These are phyloP conservation scores for Phytophthora idaei DNA, from an alignment of 352 stramenopile genomes.

Conservation along the genomic window DNA sequence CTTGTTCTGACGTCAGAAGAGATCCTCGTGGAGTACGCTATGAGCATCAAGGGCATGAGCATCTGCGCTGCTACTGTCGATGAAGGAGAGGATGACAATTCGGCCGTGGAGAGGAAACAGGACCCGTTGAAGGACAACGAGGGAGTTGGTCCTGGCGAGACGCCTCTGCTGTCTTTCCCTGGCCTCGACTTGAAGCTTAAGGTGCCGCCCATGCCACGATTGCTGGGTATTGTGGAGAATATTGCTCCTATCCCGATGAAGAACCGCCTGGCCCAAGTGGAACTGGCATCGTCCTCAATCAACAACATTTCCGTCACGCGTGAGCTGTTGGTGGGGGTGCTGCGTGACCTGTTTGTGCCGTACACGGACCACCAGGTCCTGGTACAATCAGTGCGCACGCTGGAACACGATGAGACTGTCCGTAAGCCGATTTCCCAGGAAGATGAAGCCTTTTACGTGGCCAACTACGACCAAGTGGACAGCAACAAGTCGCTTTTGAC, in stretches of 20 bases:
- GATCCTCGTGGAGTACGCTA: conserved; percentile 54
- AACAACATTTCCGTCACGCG: conserved; percentile 50
- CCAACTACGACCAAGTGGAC: conserved; percentile 54
- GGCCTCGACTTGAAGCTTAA: conserved; percentile 53
- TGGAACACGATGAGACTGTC: conserved; percentile 50
- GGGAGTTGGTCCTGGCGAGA: conserved; percentile 30
- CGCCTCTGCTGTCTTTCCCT: conserved; percentile 45
- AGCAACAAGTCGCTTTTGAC: conserved; percentile 47
- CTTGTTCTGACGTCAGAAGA: conserved; percentile 56
- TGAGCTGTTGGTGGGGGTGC: conserved; percentile 50
- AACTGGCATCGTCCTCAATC: conserved; percentile 43
- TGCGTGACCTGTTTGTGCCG: conserved; percentile 62
- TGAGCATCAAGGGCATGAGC: conserved; percentile 53
- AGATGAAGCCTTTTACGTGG: conserved; percentile 58
- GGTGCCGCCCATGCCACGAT: conserved; percentile 57
- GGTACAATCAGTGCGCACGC: conserved; percentile 54
- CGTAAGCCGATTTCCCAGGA: conserved; percentile 45
- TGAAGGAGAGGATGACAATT: conserved; percentile 23
- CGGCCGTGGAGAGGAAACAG: conserved; percentile 27
- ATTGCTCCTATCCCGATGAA: conserved; percentile 56
- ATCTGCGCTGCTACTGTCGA: conserved; percentile 47
- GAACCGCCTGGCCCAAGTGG: conserved; percentile 46
- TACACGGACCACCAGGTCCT: conserved; percentile 59
- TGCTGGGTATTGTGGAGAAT: conserved; percentile 64
- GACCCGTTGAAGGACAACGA: conserved; percentile 33